These are phyloP conservation scores for Rhododendron vialii DNA, from an alignment of 148 eudicot genomes.

Conservation along the genomic window DNA sequence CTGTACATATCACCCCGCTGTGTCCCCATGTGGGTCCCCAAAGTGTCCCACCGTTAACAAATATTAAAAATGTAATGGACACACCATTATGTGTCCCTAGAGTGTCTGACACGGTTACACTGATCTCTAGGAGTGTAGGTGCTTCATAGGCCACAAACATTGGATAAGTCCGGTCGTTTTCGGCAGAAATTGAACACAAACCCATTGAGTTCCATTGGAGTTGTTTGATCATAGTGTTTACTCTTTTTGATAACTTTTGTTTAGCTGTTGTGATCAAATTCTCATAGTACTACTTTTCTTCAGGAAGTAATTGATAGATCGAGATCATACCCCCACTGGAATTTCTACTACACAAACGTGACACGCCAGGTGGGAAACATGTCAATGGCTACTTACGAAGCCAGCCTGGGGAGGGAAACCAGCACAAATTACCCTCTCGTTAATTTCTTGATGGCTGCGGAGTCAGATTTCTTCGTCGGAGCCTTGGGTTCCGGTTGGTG, in stretches of 20 bases:
- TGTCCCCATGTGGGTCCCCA: not conserved
- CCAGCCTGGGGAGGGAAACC: conserved; percentile 77
- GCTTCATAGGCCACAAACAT: not conserved
- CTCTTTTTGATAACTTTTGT: no score
- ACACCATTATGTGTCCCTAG: not conserved
- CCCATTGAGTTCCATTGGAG: not conserved
- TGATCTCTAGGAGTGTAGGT: not conserved
- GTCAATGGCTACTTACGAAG: conserved; percentile 78
- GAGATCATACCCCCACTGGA: no score
- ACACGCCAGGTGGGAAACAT: conserved; percentile 70
- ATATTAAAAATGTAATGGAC: not conserved
- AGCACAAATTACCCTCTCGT: conserved; percentile 93
- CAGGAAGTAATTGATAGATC: no score
- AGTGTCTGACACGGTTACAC: not conserved
- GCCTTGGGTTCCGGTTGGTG: conserved; percentile 98
- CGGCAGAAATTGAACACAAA: not conserved
- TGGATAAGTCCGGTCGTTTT: not conserved
- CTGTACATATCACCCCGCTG: not conserved
- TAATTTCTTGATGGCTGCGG: conserved; percentile 90
- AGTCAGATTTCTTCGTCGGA: conserved; percentile 82
- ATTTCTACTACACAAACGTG: conserved; percentile 66
- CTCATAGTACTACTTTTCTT: no score
- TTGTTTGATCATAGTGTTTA: not conserved
- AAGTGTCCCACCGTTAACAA: not conserved
- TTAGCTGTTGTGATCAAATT: no score